Percentiles rank a stretch among this genome's conserved stretches.
Evolutionary conservation across 2,329 filamentous ascomycete genomes (phyloP).

Genomic region (Colletotrichum gloeosporioides): DNA sequence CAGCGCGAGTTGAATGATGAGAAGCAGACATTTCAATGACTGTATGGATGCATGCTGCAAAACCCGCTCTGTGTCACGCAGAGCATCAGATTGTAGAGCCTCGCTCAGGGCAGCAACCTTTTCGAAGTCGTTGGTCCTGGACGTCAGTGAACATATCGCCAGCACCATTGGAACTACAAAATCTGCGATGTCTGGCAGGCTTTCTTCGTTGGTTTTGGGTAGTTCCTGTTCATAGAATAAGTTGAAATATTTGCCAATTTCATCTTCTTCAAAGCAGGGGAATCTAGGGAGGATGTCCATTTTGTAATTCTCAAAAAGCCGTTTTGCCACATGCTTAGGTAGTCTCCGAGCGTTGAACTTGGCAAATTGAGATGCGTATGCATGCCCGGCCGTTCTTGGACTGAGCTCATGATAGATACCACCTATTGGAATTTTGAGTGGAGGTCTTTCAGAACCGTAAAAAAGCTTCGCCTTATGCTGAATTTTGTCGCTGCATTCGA

Average conservation of each 20-base stretch:
- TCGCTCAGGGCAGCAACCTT: neutral
- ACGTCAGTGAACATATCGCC: neutral
- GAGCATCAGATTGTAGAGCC: neutral
- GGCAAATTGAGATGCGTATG: neutral
- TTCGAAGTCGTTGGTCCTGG: neutral
- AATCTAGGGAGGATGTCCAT: neutral
- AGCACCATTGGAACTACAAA: neutral
- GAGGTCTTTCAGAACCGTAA: slow-evolving; percentile 26
- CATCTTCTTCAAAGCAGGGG: neutral
- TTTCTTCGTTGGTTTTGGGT: neutral
- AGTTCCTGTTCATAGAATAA: neutral
- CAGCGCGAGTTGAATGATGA: neutral
- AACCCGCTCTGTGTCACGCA: neutral
- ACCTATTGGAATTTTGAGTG: slow-evolving; percentile 25
- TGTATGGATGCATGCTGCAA: neutral
- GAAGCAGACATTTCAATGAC: neutral
- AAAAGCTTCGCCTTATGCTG: slow-evolving; percentile 24
- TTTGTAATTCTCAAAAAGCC: neutral
- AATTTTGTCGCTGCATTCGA: neutral
- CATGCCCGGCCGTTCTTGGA: neutral
- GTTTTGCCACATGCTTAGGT: neutral
- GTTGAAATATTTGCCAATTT: neutral
- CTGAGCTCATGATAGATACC: slow-evolving; percentile 19
- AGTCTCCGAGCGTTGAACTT: neutral
- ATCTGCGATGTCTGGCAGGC: neutral